Base-by-base conservation (phyloP, 2,329 filamentous ascomycete genomes). In the Oidium heveae region DNA sequence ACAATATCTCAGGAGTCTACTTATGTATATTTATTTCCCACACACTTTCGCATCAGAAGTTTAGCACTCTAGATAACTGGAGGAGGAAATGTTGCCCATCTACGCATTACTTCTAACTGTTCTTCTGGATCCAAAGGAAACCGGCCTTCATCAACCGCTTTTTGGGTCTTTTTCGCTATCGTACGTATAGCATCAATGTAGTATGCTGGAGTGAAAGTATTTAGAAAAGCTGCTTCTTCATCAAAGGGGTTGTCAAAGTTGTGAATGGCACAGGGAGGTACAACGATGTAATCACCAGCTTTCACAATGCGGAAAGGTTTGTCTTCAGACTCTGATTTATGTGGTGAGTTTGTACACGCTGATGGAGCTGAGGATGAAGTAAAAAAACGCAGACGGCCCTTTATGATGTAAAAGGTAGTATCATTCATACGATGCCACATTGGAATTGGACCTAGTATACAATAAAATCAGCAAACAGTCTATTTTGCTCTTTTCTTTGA, bases 341-440 rank as follows among this genome's bases (percentile, higher is more conserved):
- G n/a, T 8, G n/a, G 0, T 22, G 13, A 5, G 12, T 28, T 16
- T 8, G 13, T 22, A 15, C 8, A 22, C 5, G 18, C 16, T 43
- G 16, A 20, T 47, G 44, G 44, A 16, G 18, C 44, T 22, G 44
- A 15, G 20, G 7, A 16, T 7, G 51, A 39, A 33, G 51, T 52
- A 18, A 37, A 52, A 63, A 76, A 76, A 43, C 72, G 70, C 20
- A 76, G 66, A 1, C 64, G 69, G 6, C 74, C 74, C 54, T 70
- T 64, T 0, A 70, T 74, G n/a, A 75, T 68, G 46, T 75, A 69
- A 65, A 77, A 77, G 8, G 72, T 75, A 65, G 74, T 70, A 58
- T 78, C 74, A 64, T 78, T 72, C 74, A 75, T 75, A 59, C 75
- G 70, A 59, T 76, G 72, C 70, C 70, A 76, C 34, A 62, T 74